A percentile compares a stretch with the other conserved stretches of the same genome.
These are phyloP conservation scores for Emmonsiellopsis sp. DNA, from an alignment of 2,329 filamentous ascomycete genomes.

Conservation along the genomic window DNA sequence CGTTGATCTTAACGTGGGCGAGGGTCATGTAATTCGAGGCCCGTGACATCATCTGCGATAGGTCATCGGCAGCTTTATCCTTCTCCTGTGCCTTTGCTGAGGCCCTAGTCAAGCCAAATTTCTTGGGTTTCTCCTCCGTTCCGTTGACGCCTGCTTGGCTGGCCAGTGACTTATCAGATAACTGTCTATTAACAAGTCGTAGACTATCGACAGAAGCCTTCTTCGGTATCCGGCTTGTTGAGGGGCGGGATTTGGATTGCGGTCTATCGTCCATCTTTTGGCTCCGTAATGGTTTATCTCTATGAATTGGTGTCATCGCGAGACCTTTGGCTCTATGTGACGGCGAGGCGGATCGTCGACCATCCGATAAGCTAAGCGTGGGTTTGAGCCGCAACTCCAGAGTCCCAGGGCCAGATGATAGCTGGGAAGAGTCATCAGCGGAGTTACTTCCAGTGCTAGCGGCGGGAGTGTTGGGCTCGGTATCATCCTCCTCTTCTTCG, in stretches of 20 bases:
- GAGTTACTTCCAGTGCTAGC: slow-evolving; percentile 29
- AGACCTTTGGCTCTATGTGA: slow-evolving; percentile 21
- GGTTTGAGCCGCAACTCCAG: slow-evolving; percentile 75
- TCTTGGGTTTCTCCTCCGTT: slow-evolving; percentile 39
- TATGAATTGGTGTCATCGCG: slow-evolving; percentile 24
- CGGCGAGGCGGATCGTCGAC: slow-evolving; percentile 24
- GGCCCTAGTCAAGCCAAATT: slow-evolving; percentile 35
- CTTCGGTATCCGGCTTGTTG: slow-evolving; percentile 25
- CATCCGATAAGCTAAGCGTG: slow-evolving; percentile 54
- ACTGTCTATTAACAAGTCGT: slow-evolving; percentile 24
- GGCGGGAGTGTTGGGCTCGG: slow-evolving; percentile 27
- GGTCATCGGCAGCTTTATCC: slow-evolving; percentile 67
- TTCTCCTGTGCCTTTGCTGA: slow-evolving; percentile 36
- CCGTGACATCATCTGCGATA: slow-evolving; percentile 91
- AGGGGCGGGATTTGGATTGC: slow-evolving; percentile 13
- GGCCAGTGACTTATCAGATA: slow-evolving; percentile 28
- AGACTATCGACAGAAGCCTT: slow-evolving; percentile 35
- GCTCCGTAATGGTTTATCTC: slow-evolving; percentile 18
- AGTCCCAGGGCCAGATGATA: slow-evolving; percentile 55
- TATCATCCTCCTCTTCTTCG: slow-evolving; percentile 41
- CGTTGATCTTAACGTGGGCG: slow-evolving; percentile 87
- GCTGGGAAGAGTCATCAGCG: slow-evolving; percentile 35
- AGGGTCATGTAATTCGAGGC: slow-evolving; percentile 98
- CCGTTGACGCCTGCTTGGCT: slow-evolving; percentile 20
- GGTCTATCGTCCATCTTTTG: slow-evolving; percentile 17